These are phyloP conservation scores for Aschersonia sp. DNA, from an alignment of 2,329 filamentous ascomycete genomes.

Conservation along the genomic window DNA sequence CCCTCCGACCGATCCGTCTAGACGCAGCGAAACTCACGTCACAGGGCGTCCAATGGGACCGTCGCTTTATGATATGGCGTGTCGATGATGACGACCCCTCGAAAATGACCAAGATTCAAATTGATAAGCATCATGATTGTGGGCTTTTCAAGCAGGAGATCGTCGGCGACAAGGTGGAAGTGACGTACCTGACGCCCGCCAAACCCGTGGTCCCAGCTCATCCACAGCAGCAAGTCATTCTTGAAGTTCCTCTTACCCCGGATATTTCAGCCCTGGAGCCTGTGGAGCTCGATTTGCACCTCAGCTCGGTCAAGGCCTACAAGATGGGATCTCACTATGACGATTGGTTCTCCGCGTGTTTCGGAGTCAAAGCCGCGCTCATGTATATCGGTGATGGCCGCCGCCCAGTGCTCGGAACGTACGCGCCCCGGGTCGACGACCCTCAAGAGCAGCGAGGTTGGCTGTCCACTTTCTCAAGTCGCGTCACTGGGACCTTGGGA, in stretches of 20 bases:
- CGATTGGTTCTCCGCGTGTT: constrained; percentile 51
- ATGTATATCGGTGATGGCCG: constrained; percentile 49
- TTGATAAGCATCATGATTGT: constrained; percentile 42
- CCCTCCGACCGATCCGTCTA: constrained; percentile 46
- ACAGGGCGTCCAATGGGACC: constrained; percentile 52
- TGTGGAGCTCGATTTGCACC: constrained; percentile 42
- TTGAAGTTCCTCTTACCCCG: constrained; percentile 45
- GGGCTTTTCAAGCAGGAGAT: constrained; percentile 50
- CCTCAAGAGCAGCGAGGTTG: constrained; percentile 15
- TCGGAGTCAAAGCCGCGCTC: constrained; percentile 47
- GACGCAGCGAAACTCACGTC: constrained; percentile 36
- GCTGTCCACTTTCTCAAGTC: constrained; percentile 19
- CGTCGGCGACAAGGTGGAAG: constrained; percentile 20
- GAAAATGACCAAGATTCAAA: constrained; percentile 41
- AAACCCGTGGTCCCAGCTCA: constrained; percentile 23
- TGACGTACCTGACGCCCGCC: constrained; percentile 26
- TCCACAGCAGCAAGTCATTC: constrained; percentile 18
- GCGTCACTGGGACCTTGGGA: constrained; percentile 10
- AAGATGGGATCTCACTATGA: constrained; percentile 47
- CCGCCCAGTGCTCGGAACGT: constrained; percentile 47
- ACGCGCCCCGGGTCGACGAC: constrained; percentile 17
- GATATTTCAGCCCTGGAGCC: constrained; percentile 26
- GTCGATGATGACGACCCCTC: constrained; percentile 21
- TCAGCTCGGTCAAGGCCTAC: constrained; percentile 42
- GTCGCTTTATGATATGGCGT: constrained; percentile 55